These are phyloP conservation scores for Nakaseomyces nivariensis DNA, from an alignment of 1,139 yeast genomes.

Conservation along the genomic window DNA sequence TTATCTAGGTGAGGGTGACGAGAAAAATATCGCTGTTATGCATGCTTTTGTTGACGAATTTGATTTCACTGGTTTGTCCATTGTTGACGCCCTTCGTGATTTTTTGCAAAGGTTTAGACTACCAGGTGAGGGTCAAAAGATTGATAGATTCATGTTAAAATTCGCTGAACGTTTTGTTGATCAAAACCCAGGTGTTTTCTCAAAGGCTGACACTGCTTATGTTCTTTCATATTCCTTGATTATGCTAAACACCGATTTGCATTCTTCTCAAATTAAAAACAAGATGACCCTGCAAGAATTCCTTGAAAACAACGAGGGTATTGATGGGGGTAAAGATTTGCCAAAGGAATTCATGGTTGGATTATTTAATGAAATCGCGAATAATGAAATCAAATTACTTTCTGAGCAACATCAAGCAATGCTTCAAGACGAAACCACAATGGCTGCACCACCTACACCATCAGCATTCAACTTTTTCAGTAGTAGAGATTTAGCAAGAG, in stretches of 20 bases:
- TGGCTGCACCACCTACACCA: slow-evolving; percentile 32
- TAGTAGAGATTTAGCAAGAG: slow-evolving; percentile 65
- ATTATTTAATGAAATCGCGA: slow-evolving; percentile 67
- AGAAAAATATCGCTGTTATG: slow-evolving; percentile 70
- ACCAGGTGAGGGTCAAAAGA: slow-evolving; percentile 97
- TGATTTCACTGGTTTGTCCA: slow-evolving; percentile 60
- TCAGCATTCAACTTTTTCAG: slow-evolving; percentile 59
- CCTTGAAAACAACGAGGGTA: slow-evolving; percentile 78
- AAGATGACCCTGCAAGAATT: slow-evolving; percentile 87
- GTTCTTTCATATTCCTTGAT: slow-evolving; percentile 87
- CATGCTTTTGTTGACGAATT: slow-evolving; percentile 86
- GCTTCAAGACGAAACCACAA: slow-evolving; percentile 49
- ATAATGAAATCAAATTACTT: slow-evolving; percentile 77
- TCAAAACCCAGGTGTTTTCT: slow-evolving; percentile 77
- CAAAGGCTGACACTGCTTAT: slow-evolving; percentile 92
- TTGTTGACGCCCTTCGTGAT: slow-evolving; percentile 77
- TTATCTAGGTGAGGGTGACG: slow-evolving; percentile 83
- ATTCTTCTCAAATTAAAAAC: slow-evolving; percentile 73
- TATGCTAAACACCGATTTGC: slow-evolving; percentile 88
- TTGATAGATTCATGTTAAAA: slow-evolving; percentile 91
- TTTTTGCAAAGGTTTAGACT: slow-evolving; percentile 82
- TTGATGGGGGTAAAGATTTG: slow-evolving; percentile 81
- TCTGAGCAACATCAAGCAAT: slow-evolving; percentile 94
- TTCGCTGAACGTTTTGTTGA: slow-evolving; percentile 87
- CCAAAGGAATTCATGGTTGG: slow-evolving; percentile 61